A percentile compares a stretch with the other conserved stretches of the same genome.
Conservation (phyloP, 257 asterid species). For the Capsicum pubescens region DNA sequence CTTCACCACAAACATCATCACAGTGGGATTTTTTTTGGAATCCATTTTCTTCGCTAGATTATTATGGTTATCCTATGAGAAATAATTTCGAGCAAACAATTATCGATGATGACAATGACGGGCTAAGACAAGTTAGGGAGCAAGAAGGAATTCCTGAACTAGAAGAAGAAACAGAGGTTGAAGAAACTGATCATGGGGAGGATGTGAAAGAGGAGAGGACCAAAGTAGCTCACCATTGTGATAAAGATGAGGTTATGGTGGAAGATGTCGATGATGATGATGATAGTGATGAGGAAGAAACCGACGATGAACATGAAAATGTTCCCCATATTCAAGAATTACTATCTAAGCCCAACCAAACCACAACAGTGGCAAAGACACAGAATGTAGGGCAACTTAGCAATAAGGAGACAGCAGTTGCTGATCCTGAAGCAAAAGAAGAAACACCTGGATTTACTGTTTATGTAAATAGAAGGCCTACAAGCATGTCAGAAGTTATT, state of each 20-base stretch:
- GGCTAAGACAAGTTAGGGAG: slow-evolving; percentile 75
- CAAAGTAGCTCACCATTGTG: slow-evolving; percentile 39
- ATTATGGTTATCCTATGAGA: slow-evolving; percentile 71
- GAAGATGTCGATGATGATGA: slow-evolving; percentile 65
- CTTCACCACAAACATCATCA: slow-evolving; percentile 72
- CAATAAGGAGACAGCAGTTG: slow-evolving; percentile 62
- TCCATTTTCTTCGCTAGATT: slow-evolving; percentile 90
- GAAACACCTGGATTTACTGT: slow-evolving; percentile 92
- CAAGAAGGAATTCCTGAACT: slow-evolving; percentile 91
- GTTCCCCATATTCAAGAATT: slow-evolving; percentile 45
- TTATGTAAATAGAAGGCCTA: slow-evolving; percentile 79
- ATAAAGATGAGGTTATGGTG: slow-evolving; percentile 68
- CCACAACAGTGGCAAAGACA: slow-evolving; percentile 57
- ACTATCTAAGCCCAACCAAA: slow-evolving; percentile 48
- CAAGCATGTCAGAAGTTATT: slow-evolving; percentile 90
- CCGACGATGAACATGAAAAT: slow-evolving; percentile 47
- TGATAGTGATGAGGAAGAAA: slow-evolving; percentile 40
- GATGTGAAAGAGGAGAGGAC: slow-evolving; percentile 45
- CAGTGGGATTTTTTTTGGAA: slow-evolving; percentile 99
- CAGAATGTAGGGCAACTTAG: slow-evolving; percentile 62
- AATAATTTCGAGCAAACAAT: slow-evolving; percentile 52
- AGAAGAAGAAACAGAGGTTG: slow-evolving; percentile 90
- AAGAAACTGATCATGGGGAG: slow-evolving; percentile 55
- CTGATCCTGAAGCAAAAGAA: slow-evolving; percentile 60
- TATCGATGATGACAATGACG: slow-evolving; percentile 68